These are phyloP conservation scores for Eurotiales sp. DNA, from an alignment of 2,329 filamentous ascomycete species.

Conservation along the genomic window DNA sequence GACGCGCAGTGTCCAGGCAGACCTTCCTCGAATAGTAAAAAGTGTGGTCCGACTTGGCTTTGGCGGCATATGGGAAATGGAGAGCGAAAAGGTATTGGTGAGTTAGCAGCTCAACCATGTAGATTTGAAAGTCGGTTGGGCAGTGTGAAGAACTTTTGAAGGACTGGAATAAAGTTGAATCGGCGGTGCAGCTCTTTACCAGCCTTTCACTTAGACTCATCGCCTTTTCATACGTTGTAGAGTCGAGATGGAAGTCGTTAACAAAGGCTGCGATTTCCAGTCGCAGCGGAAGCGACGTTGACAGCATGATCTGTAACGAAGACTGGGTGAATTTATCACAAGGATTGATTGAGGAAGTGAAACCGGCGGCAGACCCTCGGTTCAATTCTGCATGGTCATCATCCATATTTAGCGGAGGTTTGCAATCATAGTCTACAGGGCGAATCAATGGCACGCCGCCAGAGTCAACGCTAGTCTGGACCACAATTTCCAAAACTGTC, in stretches of 20 bases:
- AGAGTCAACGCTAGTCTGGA: conserved; percentile 8
- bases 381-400: not conserved
- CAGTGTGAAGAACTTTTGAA: not conserved
- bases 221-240: not conserved
- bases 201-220: not conserved
- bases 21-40: conserved; percentile 8
- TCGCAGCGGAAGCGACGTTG: not conserved
- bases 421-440: conserved; percentile 4
- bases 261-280: conserved; percentile 4
- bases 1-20: conserved; percentile 2
- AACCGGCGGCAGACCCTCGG: not conserved
- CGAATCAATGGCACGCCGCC: conserved; percentile 8
- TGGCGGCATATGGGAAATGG: conserved; percentile 6
- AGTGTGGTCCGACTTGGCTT: not conserved
- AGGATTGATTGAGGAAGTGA: not conserved
- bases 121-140: conserved; percentile 4
- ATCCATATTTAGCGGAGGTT: conserved; percentile 2
- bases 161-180: not conserved
- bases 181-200: not conserved
- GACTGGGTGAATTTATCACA: conserved; percentile 1
- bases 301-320: conserved; percentile 4
- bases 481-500: conserved; percentile 9
- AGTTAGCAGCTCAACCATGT: conserved; percentile 7
- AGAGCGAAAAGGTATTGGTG: conserved; percentile 9
- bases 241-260: conserved; percentile 6